Evolutionary conservation across 1,284 basidiomycete genomes (phyloP).

Genomic region (Rhizoctonia solani): DNA sequence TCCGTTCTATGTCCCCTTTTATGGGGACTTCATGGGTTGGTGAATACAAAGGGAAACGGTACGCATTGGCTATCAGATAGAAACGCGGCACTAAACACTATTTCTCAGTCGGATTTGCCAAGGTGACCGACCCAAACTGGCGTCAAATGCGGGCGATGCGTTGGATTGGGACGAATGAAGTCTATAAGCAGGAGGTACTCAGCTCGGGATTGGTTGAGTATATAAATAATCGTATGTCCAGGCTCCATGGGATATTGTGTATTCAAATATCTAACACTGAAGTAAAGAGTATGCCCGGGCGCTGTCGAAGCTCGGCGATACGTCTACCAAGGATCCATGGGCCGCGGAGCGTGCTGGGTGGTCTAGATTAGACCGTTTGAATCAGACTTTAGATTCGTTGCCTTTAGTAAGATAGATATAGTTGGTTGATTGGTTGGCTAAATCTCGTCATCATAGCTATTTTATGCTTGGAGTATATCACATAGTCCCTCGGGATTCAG

Average conservation of each 20-base stretch:
- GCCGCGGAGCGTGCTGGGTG: neutral
- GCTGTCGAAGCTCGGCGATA: slow-evolving; percentile 23
- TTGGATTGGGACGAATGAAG: neutral
- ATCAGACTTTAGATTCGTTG: neutral
- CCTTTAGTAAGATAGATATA: slow-evolving; percentile 15
- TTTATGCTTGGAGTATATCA: slow-evolving; percentile 3
- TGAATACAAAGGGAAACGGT: too few relatives aligned
- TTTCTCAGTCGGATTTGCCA: slow-evolving; percentile 14
- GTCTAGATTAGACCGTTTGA: neutral
- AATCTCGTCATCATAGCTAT: neutral
- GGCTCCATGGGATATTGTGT: neutral
- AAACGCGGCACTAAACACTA: neutral
- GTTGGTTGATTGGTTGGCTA: neutral
- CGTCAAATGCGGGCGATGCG: slow-evolving; percentile 17
- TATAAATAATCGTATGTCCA: neutral
- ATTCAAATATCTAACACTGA: slow-evolving; percentile 1
- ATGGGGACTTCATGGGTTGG: too few relatives aligned
- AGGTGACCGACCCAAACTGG: slow-evolving; percentile 28
- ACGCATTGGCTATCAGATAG: too few relatives aligned
- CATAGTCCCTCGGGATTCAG: neutral
- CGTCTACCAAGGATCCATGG: neutral
- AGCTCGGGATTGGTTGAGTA: neutral
- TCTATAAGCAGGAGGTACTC: slow-evolving; percentile 31
- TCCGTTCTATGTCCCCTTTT: too few relatives aligned
- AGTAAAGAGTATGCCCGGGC: slow-evolving; percentile 23